These are phyloP conservation scores for Penicillium paxilli DNA, from an alignment of 495 filamentous ascomycete genomes.

Conservation along the genomic window DNA sequence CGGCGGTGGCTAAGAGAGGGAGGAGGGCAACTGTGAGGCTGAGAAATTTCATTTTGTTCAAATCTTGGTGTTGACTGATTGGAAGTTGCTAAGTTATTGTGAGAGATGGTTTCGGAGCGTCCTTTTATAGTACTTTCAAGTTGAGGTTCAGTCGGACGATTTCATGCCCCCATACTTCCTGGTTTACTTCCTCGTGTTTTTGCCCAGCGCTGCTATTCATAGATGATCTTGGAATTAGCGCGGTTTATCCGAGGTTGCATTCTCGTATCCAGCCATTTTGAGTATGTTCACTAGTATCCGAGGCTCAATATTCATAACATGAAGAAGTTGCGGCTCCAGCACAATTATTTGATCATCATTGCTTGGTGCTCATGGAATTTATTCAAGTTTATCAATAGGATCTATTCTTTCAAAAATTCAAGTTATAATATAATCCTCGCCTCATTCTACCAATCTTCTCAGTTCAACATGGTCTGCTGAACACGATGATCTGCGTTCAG, in stretches of 20 bases:
- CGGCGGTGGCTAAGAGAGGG: background rate
- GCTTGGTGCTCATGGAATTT: background rate
- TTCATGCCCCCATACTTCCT: background rate
- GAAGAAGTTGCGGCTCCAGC: background rate
- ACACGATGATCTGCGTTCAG: too few species aligned
- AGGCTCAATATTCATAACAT: background rate
- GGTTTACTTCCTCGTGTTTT: constrained; percentile 4
- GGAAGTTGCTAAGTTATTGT: background rate
- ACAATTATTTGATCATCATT: background rate
- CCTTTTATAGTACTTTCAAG: background rate
- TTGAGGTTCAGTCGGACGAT: too few species aligned
- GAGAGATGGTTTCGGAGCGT: background rate
- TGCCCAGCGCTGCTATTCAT: constrained; percentile 1
- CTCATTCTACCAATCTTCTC: too few species aligned
- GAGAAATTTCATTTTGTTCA: background rate
- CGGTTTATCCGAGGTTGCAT: constrained; percentile 7
- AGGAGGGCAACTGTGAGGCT: background rate
- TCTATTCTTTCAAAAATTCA: too few species aligned
- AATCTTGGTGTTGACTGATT: background rate
- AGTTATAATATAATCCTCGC: too few species aligned
- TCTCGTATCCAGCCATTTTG: constrained; percentile 8
- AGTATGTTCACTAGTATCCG: constrained; percentile 2
- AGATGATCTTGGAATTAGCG: constrained; percentile 4
- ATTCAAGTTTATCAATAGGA: background rate
- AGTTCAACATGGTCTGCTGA: too few species aligned